These are phyloP conservation scores for Boletus albobrunnescens DNA, from an alignment of 1,284 basidiomycete genomes.

Conservation along the genomic window DNA sequence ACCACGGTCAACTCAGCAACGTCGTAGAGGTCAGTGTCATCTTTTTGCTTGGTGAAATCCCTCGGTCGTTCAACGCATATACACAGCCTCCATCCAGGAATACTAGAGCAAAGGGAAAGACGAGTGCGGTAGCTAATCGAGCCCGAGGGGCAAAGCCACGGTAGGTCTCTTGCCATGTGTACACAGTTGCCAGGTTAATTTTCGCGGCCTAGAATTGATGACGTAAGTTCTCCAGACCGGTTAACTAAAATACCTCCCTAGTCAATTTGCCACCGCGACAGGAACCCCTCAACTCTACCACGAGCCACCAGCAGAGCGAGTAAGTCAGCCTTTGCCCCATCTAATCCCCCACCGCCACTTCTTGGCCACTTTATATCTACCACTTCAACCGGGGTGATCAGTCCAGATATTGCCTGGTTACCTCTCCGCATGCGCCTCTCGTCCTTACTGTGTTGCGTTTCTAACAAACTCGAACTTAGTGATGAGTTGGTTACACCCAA, in stretches of 20 bases:
- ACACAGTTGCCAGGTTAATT: conserved; percentile 2
- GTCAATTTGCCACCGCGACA: conserved; percentile 18
- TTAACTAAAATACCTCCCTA: conserved; percentile 16
- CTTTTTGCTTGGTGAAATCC: background rate
- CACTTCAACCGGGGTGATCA: conserved; percentile 17
- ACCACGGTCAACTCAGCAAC: conserved; percentile 9
- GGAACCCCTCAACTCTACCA: conserved; percentile 27
- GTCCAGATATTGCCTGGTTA: conserved; percentile 16
- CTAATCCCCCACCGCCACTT: conserved; percentile 12
- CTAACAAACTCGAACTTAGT: conserved; percentile 47
- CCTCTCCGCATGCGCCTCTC: conserved; percentile 45
- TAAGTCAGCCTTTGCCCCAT: conserved; percentile 30
- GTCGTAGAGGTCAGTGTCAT: conserved; percentile 18
- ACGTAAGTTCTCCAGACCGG: conserved; percentile 26
- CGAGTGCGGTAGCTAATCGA: conserved; percentile 15
- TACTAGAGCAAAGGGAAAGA: conserved; percentile 31
- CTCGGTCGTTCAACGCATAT: background rate
- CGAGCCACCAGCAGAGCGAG: conserved; percentile 24
- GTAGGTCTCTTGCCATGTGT: conserved; percentile 12
- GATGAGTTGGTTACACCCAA: conserved; percentile 37
- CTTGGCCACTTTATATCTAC: conserved; percentile 8
- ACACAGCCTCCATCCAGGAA: conserved; percentile 35
- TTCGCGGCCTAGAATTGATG: conserved; percentile 27
- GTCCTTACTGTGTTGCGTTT: conserved; percentile 50
- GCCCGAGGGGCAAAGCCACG: conserved; percentile 15